Evolutionary conservation across 805 yeast genomes (phyloP), one percentile per base, ranked within the genome.

Genomic region (Wickerhamiella azyma): DNA sequence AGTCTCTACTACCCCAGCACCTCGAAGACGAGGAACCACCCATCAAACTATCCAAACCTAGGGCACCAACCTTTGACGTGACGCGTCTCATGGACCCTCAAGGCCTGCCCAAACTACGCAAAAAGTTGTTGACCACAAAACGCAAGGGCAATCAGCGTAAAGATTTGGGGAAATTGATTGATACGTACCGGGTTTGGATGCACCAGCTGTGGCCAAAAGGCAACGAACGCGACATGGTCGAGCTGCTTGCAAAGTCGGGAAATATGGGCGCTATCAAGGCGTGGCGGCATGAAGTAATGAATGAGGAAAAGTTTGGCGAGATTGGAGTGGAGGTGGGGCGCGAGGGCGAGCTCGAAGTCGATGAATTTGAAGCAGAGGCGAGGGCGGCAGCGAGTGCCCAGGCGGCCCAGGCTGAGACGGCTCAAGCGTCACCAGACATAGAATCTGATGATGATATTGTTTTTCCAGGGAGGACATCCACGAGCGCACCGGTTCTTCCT

Each of bases 171-270:
- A 62, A 67, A 29, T 58, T 82, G 6, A 59, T 81, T 7, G 69
- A 69, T 26, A 66, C 72, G 32, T 82, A 80, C 59, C 85, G 81
- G 60, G 55, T 77, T 29, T 82, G 89, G 88, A 85, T 81, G 0
- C 89, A 82, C 59, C 66, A 71, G 18, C 55, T 85, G 33, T 85
- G 72, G 57, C 94, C 96, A 4, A 82, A 81, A 64, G 85, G 92
- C 13, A 78, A 75, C 51, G 83, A 86, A 52, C 66, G 67, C 40
- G 94, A 84, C 59, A 78, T 86, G 55, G 63, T 81, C 1, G 66
- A 69, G 19, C 61, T 80, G 53, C 61, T 78, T 41, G 66, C 71
- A 36, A 62, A 68, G 13, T 68, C 76, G 37, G 79, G 82, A 11
- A 62, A 28, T 10, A 55, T 52, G 37, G 32, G 51, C 13, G 50